Base-by-base conservation (phyloP, 2,329 filamentous ascomycete genomes). In the Diaporthe destruens region DNA sequence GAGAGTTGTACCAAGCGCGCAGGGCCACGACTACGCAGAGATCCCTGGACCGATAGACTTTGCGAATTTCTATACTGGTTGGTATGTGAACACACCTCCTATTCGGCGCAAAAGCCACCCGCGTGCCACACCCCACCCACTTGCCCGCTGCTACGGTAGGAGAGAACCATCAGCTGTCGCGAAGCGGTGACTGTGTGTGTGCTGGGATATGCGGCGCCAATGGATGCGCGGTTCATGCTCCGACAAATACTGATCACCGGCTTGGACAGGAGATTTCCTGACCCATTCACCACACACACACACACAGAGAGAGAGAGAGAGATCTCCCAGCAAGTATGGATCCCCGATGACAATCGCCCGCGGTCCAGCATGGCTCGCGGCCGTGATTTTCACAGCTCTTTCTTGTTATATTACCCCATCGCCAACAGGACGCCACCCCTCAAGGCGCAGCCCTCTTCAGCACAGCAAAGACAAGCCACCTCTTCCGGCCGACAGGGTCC, bases 381-480 rank as follows among this genome's bases (percentile, higher is more conserved):
- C 36, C 23, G 23, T 36, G n/a, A 18, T 29, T 16, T 9, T 14
- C 56, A 32, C 23, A 56, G 18, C 6, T 6, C 39, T 42, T 63
- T 61, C 39, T 25, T 42, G 18, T 23, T 14, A 44, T 42, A 9
- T 55, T 18, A 14, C 14, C 23, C 25, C 12, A 1, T 56, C 9
- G 14, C 23, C 55, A 16, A 25, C 44, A 47, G 44, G 23, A 57
- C 4, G 16, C n/a, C 32, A 2, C 4, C 29, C 23, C 59, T 49
- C 29, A 49, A 49, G 57, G 68, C 44, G 54, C 69, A 51, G 74
- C 74, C 78, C 84, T 82, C 80, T 76, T 87, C 77, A 91, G 77
- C 72, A 87, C 82, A 5, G 85, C 88, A 71, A 93, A 84, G 6
- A 89, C 89, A n/a, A 93, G 82, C 92, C 92, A 94, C 75, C 90